phyloP scores from a whole-genome alignment of 768 basidiomycete species.

The Lentinula sp. region DNA sequence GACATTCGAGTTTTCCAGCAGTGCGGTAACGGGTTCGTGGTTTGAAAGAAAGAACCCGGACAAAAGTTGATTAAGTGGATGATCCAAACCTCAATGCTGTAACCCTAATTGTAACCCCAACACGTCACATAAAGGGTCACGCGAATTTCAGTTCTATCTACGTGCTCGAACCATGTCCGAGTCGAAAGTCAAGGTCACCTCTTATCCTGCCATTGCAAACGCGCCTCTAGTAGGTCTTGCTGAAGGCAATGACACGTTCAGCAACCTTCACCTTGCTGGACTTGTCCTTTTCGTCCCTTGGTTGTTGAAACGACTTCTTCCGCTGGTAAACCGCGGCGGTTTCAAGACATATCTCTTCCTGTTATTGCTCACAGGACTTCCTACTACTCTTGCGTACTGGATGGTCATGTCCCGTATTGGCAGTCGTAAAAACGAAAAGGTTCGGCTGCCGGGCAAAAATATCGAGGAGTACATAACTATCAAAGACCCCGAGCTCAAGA shows the following conservation, averaged over 20 bases:
- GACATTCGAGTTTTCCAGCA: conserved; percentile 7
- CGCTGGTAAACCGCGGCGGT: conserved; percentile 78
- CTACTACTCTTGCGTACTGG: conserved; percentile 87
- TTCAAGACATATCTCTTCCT: conserved; percentile 85
- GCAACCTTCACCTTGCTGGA: conserved; percentile 71
- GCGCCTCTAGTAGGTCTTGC: conserved; percentile 77
- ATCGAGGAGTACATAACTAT: conserved; percentile 90
- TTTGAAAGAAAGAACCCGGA: neutral
- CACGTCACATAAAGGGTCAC: neutral
- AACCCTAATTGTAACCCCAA: neutral
- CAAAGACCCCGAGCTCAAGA: conserved; percentile 76
- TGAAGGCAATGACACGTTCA: conserved; percentile 84
- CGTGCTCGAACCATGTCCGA: neutral
- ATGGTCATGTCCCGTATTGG: conserved; percentile 79
- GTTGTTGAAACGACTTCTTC: conserved; percentile 75
- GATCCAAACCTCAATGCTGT: neutral
- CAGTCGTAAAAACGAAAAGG: conserved; percentile 66
- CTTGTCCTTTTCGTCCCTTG: conserved; percentile 79
- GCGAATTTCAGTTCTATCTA: neutral
- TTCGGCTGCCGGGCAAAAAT: conserved; percentile 75
- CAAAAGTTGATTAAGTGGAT: neutral
- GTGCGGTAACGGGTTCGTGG: neutral
- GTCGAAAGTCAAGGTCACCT: conserved; percentile 50
- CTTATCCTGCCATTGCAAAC: conserved; percentile 75
- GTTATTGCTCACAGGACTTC: conserved; percentile 65